Base-by-base conservation (phyloP, 345 rosid species). In the Clarkia xantiana region DNA sequence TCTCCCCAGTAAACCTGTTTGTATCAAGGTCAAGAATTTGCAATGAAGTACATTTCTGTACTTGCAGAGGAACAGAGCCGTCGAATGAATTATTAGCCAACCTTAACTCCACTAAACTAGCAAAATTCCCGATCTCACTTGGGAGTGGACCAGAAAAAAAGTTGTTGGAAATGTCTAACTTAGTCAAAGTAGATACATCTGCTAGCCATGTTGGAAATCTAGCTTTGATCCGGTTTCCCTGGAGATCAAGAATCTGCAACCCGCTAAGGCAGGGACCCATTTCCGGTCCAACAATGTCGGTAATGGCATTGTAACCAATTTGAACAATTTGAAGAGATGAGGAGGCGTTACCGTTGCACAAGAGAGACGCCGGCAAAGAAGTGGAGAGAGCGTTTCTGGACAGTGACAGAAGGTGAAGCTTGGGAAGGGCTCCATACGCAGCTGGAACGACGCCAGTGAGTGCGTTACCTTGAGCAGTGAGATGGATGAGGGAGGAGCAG, bases 361-460 rank as follows among this genome's bases (percentile, higher is more conserved):
- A 69, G 42, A 86, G 54, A 11, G 82, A 74, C 29, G 65, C 57
- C 7, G 96, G 88, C 41, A 91, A 67, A 0, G 72, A 56, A 18
- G 86, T 89, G 48, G 96, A 73, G 44, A 91, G 73, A 14, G 76
- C 73, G 58, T 90, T 90, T 47, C 53, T 59, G 4, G 82, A 62
- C 8, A 90, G 75, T 0, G 96, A 73, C 20, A 90, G 58, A 11
- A 79, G 81, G 47, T 83, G 78, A 4, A 90, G 85, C 11, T 51
- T 63, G 2, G 82, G 94, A 20, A 90, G 70, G 44, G 72, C 66
- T 6, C 96, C 96, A 9, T 74, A 72, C 14, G 86, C 80, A 14
- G 91, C 71, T 14, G 96, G 95, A 7, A 86, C 59, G 42, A 83
- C 68, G 13, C 97, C 94, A 23, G 80, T 67, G 42, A 91, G 78